A percentile compares a stretch with the other conserved stretches of the same genome.
Evolutionary conservation across 768 basidiomycete genomes (phyloP).

Genomic region (Filobasidium floriforme): DNA sequence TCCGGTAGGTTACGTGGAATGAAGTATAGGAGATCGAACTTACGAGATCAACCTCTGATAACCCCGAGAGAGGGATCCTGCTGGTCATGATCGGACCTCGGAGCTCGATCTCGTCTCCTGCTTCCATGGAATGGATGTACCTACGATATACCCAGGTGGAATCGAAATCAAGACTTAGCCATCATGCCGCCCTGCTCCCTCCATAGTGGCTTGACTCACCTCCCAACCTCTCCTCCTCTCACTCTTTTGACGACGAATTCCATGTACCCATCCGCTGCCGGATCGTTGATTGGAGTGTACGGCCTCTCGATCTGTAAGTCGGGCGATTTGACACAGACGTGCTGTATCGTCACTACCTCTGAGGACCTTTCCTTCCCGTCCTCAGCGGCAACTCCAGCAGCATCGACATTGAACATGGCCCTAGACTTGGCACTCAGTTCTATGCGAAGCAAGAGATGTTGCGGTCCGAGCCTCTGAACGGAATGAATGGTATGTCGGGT

Average conservation of each 20-base stretch:
- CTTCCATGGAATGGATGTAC: constrained; percentile 32
- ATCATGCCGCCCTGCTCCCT: too few species aligned
- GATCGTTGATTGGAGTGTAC: constrained; percentile 42
- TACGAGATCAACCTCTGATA: too few species aligned
- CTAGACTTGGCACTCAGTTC: constrained; percentile 25
- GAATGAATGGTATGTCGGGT: constrained; percentile 30
- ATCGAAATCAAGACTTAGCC: not conserved
- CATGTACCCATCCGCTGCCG: constrained; percentile 28
- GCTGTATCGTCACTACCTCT: constrained; percentile 37
- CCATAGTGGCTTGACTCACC: too few species aligned
- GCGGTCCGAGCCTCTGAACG: constrained; percentile 22
- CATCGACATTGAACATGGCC: constrained; percentile 22
- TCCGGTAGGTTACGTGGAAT: too few species aligned
- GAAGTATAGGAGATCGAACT: too few species aligned
- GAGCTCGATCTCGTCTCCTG: constrained; percentile 34
- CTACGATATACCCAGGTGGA: constrained; percentile 7
- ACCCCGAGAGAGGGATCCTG: not conserved
- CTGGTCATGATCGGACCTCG: constrained; percentile 38
- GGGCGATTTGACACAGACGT: constrained; percentile 40
- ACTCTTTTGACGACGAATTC: constrained; percentile 41
- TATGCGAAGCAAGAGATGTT: constrained; percentile 32
- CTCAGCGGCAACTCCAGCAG: too few species aligned
- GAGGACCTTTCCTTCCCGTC: too few species aligned
- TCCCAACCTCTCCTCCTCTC: constrained; percentile 42
- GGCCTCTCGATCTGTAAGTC: constrained; percentile 42